phyloP scores from a whole-genome alignment of 2,329 filamentous ascomycete species.

The Aspergillus costaricaensis region DNA sequence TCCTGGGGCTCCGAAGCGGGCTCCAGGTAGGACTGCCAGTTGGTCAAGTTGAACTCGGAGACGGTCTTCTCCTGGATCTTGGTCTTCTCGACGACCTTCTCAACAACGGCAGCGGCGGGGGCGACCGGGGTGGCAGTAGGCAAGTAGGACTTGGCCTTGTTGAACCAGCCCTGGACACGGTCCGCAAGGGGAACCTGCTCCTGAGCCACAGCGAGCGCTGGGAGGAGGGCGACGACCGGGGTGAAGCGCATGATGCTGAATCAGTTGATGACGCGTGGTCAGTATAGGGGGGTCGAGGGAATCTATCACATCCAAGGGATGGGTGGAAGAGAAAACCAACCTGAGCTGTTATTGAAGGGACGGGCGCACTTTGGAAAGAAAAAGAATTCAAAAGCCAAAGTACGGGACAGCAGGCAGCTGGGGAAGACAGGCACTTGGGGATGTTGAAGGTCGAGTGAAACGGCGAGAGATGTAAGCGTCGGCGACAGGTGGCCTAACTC shows the following conservation, averaged over 20 bases:
- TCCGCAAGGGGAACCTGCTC: constrained; percentile 57
- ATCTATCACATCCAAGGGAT: constrained; percentile 3
- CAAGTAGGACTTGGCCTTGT: constrained; percentile 57
- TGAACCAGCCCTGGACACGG: constrained; percentile 50
- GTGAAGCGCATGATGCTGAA: constrained; percentile 55
- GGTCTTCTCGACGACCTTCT: constrained; percentile 49
- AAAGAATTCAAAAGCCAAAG: constrained; percentile 22
- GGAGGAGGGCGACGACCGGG: constrained; percentile 51
- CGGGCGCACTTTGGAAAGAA: constrained; percentile 24
- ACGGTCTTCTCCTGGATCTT: constrained; percentile 54
- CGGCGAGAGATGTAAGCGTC: constrained; percentile 23
- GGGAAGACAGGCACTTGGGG: constrained; percentile 23
- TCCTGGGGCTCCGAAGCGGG: constrained; percentile 46
- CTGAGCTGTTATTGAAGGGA: constrained; percentile 18
- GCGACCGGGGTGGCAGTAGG: constrained; percentile 48
- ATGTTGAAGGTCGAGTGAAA: constrained; percentile 23
- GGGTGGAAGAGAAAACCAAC: constrained; percentile 18
- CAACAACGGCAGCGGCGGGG: constrained; percentile 25
- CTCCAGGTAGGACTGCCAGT: constrained; percentile 58
- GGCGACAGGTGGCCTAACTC: constrained; percentile 36
- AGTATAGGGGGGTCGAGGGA: constrained; percentile 13
- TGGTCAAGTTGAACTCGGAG: constrained; percentile 55
- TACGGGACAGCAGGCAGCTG: constrained; percentile 29
- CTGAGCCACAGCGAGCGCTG: constrained; percentile 56
- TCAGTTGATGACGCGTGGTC: constrained; percentile 24